A percentile compares a stretch with the other conserved stretches of the same genome.
Evolutionary conservation across 345 rosid genomes (phyloP).

Genomic region (Microcos paniculata): DNA sequence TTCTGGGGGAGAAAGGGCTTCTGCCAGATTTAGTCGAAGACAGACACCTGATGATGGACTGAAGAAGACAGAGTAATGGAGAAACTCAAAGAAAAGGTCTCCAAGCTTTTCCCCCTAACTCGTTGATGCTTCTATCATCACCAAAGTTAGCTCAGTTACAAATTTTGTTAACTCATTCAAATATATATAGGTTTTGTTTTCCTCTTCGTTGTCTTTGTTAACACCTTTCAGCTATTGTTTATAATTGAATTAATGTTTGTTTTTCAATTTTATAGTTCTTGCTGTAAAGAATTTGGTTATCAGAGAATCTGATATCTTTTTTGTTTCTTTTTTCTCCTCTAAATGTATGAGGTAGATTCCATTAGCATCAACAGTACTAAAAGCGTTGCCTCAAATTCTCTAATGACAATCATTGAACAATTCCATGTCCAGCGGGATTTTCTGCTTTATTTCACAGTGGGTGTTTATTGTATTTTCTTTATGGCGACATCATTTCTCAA

Average conservation of each 20-base stretch:
- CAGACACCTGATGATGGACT: neutral
- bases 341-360: neutral
- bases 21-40: neutral
- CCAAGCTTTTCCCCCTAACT: neutral
- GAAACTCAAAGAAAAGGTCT: neutral
- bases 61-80: slow-evolving; percentile 27
- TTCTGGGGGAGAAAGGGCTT: slow-evolving; percentile 39
- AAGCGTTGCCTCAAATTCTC: neutral
- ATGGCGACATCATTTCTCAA: too few species aligned
- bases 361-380: neutral
- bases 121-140: neutral
- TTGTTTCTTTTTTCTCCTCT: too few species aligned
- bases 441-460: too few species aligned
- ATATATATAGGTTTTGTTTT: neutral
- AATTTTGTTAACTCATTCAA: neutral
- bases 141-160: neutral
- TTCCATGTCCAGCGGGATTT: too few species aligned
- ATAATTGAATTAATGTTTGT: neutral
- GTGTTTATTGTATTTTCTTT: too few species aligned
- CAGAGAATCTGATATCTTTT: neutral
- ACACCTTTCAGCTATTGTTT: neutral
- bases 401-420: neutral
- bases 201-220: too few species aligned
- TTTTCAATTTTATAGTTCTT: neutral
- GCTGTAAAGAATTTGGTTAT: neutral